These are phyloP conservation scores for Trichothecium sympodiale DNA, from an alignment of 2,329 filamentous ascomycete species.

Conservation along the genomic window DNA sequence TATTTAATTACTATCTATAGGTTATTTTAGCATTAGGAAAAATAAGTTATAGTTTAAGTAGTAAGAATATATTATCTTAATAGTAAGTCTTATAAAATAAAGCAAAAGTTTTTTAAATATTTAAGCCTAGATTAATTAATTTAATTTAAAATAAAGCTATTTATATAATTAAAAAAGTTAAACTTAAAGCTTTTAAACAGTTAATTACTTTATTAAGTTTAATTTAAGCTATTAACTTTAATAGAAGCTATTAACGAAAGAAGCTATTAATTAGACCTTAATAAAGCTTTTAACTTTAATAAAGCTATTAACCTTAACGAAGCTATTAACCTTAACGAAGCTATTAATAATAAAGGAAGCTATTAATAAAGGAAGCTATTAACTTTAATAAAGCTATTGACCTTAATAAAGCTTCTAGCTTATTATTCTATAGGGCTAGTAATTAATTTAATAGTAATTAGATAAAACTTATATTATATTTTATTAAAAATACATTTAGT, in stretches of 20 bases:
- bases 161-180: too few relatives aligned
- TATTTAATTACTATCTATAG: not conserved
- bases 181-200: too few relatives aligned
- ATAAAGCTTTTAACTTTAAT: too few relatives aligned
- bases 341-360: not conserved
- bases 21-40: conserved; percentile 1
- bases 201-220: too few relatives aligned
- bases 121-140: not conserved
- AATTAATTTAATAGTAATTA: too few relatives aligned
- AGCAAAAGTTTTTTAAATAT: not conserved
- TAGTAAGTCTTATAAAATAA: too few relatives aligned
- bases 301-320: not conserved
- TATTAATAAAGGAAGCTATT: not conserved
- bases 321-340: conserved; percentile 2
- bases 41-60: not conserved
- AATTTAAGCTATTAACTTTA: too few relatives aligned
- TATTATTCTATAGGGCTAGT: too few relatives aligned
- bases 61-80: not conserved
- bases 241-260: too few relatives aligned
- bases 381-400: too few relatives aligned
- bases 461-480: not conserved
- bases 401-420: too few relatives aligned
- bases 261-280: too few relatives aligned
- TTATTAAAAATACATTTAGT: not conserved
- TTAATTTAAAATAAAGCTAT: not conserved